Conservation (phyloP, 73 alveolate species). For the Uronychia binucleata region DNA sequence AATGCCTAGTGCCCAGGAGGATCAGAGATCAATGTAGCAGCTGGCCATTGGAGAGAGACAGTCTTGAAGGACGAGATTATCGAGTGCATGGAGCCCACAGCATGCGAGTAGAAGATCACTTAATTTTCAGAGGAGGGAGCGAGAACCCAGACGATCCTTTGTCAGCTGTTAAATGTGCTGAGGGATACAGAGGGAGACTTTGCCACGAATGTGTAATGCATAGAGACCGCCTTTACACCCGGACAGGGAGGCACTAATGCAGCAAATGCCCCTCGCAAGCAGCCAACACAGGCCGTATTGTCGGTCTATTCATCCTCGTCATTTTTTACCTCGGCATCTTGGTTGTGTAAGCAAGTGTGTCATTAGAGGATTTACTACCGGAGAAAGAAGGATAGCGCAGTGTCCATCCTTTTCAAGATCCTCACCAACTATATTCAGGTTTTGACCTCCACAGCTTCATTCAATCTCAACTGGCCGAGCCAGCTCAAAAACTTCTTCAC, state of each 20-base stretch:
- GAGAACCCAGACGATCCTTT: no score
- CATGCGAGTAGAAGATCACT: no score
- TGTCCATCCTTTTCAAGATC: constrained; percentile 35
- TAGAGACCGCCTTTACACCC: constrained; percentile 16
- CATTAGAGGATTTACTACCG: no score
- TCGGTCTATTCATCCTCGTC: no score
- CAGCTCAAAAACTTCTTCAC: constrained; percentile 18
- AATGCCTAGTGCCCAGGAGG: constrained; percentile 60
- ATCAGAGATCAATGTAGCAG: constrained; percentile 11
- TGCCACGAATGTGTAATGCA: constrained; percentile 23
- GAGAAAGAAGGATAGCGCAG: background rate
- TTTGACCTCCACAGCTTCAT: constrained; percentile 37
- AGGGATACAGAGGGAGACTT: constrained; percentile 35
- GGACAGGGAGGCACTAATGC: constrained; percentile 25
- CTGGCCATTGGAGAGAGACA: constrained; percentile 50
- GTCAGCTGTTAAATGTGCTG: no score
- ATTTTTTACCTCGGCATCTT: no score
- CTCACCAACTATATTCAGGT: constrained; percentile 63
- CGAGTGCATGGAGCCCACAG: constrained; percentile 7
- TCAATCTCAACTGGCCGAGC: constrained; percentile 49
- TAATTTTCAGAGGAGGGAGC: no score
- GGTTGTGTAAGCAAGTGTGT: no score
- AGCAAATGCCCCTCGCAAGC: constrained; percentile 27
- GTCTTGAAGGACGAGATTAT: constrained; percentile 24
- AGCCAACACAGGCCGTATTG: no score